Conservation (phyloP, 2,329 filamentous ascomycete genomes). For the Balansia obtecta region DNA sequence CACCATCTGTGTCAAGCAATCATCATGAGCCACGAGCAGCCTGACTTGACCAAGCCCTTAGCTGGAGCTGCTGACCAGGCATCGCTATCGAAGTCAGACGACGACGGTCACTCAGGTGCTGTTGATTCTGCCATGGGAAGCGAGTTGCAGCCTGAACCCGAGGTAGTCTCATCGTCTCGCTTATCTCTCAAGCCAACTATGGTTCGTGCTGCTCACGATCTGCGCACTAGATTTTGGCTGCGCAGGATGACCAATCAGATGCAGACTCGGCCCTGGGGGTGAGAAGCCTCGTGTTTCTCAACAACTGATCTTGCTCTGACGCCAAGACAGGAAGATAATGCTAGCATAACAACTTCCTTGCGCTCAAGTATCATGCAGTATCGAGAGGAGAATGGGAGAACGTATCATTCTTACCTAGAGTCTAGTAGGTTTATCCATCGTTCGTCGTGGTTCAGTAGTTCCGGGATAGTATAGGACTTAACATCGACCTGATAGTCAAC, state of each 20-base stretch:
- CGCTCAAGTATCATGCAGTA: slow-evolving; percentile 23
- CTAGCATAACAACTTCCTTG: slow-evolving; percentile 14
- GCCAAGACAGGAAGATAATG: background rate
- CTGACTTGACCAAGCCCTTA: background rate
- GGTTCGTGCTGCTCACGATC: background rate
- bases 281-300: slow-evolving; percentile 7
- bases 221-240: background rate
- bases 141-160: background rate
- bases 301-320: background rate
- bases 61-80: background rate
- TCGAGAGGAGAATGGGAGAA: slow-evolving; percentile 25
- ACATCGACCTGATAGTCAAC: slow-evolving; percentile 8
- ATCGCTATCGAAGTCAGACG: background rate
- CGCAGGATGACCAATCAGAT: background rate
- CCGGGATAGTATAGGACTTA: background rate
- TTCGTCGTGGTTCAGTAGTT: background rate
- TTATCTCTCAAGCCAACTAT: background rate
- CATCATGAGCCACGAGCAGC: background rate
- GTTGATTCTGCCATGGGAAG: background rate
- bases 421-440: slow-evolving; percentile 11
- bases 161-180: background rate
- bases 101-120: background rate
- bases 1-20: background rate
- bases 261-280: slow-evolving; percentile 1
- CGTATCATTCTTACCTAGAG: slow-evolving; percentile 22